Evolutionary conservation across 2,329 filamentous ascomycete genomes (phyloP).

Genomic region (Fusarium camptoceras): DNA sequence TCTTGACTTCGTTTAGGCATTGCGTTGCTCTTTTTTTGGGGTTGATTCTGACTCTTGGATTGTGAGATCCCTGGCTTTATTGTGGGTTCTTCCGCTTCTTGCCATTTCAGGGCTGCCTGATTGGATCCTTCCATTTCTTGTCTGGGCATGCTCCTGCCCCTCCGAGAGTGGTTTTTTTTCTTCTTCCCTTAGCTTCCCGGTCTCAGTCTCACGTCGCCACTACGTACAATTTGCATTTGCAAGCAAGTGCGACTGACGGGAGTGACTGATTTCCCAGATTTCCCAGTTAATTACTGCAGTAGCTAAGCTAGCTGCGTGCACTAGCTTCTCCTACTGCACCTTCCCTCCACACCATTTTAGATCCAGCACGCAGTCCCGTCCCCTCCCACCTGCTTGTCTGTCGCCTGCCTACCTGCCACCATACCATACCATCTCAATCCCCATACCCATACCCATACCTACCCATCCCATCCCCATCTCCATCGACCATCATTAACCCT

Average conservation of each 20-base stretch:
- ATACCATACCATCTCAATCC: constrained; percentile 15
- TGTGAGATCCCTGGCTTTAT: constrained; percentile 27
- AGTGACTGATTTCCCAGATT: constrained; percentile 21
- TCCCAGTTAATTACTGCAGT: constrained; percentile 39
- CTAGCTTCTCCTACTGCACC: constrained; percentile 43
- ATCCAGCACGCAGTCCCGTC: constrained; percentile 43
- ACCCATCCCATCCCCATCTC: constrained; percentile 20
- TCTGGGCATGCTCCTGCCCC: constrained; percentile 25
- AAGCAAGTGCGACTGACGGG: constrained; percentile 34
- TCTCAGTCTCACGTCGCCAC: constrained; percentile 39
- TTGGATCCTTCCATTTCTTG: constrained; percentile 23
- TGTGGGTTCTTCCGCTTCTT: constrained; percentile 27
- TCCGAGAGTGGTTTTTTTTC: constrained; percentile 31
- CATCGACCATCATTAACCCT: constrained; percentile 39
- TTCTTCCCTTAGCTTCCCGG: constrained; percentile 29
- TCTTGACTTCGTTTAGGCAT: constrained; percentile 29
- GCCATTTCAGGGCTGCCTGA: constrained; percentile 26
- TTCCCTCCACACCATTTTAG: constrained; percentile 44
- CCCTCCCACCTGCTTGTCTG: constrained; percentile 37
- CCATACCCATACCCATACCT: constrained; percentile 10
- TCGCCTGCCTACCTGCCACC: constrained; percentile 26
- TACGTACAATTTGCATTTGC: constrained; percentile 5
- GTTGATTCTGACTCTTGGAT: constrained; percentile 18
- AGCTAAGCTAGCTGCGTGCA: constrained; percentile 11
- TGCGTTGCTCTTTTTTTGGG: constrained; percentile 4